These are phyloP conservation scores for Mycena capillaripes DNA, from an alignment of 768 basidiomycete species.

Conservation along the genomic window DNA sequence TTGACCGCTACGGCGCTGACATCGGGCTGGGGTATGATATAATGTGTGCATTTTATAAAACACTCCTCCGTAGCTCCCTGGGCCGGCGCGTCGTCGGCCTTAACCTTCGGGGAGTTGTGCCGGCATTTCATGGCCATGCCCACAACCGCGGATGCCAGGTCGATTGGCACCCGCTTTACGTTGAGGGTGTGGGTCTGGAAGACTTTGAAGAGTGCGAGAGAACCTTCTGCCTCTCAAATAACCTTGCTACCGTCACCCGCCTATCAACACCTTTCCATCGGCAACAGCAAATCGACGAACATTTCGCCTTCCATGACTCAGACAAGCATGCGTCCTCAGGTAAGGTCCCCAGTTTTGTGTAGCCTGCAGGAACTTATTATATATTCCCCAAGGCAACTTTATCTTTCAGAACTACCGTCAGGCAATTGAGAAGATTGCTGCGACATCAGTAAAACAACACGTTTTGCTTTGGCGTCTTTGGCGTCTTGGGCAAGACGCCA, in stretches of 20 bases:
- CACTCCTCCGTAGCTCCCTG: slow-evolving; percentile 37
- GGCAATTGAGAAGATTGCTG: slow-evolving; percentile 1
- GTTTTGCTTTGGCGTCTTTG: too few relatives aligned
- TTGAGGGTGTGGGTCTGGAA: slow-evolving; percentile 45
- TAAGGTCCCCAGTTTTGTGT: too few relatives aligned
- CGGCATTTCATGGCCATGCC: slow-evolving; percentile 43
- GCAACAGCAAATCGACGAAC: slow-evolving; percentile 41
- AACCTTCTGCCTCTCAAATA: slow-evolving; percentile 45
- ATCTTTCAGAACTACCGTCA: slow-evolving; percentile 2
- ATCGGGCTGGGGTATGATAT: slow-evolving; percentile 45
- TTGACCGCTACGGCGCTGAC: slow-evolving; percentile 31
- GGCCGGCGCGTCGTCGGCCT: slow-evolving; percentile 28
- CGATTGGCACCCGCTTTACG: slow-evolving; percentile 38
- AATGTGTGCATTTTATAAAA: slow-evolving; percentile 43
- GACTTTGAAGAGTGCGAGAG: slow-evolving; percentile 48
- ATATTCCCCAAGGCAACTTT: slow-evolving; percentile 7
- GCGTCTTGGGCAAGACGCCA: too few relatives aligned
- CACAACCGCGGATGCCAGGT: slow-evolving; percentile 46
- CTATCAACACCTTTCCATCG: slow-evolving; percentile 40
- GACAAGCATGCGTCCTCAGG: slow-evolving; percentile 40
- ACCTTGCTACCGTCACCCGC: slow-evolving; percentile 40
- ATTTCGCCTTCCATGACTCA: slow-evolving; percentile 36
- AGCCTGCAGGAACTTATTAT: too few relatives aligned
- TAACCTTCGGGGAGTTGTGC: slow-evolving; percentile 30
- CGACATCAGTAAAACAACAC: too few relatives aligned